Percentiles rank a stretch among this genome's conserved stretches.
These are phyloP conservation scores for Colletotrichum tropicale DNA, from an alignment of 2,329 filamentous ascomycete species.

Conservation along the genomic window DNA sequence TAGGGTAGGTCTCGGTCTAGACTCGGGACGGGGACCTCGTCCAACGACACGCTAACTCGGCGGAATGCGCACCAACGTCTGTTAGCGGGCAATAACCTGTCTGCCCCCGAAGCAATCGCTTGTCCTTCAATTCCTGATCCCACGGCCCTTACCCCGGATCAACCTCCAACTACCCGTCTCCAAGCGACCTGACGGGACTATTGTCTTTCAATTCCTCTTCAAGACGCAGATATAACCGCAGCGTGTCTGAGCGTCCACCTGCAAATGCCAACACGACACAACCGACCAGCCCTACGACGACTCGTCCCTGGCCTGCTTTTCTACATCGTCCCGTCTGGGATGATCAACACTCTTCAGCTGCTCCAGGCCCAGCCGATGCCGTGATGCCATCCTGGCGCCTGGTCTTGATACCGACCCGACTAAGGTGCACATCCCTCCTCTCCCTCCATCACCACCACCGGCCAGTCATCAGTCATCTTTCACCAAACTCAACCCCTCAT, in stretches of 20 bases:
- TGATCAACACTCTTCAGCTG: background rate
- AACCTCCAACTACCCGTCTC: background rate
- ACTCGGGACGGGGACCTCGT: background rate
- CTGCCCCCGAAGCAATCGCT: background rate
- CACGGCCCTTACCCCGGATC: background rate
- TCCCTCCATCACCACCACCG: background rate
- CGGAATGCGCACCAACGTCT: background rate
- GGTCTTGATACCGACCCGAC: background rate
- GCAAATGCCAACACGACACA: background rate
- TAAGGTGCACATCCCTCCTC: background rate
- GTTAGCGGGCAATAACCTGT: background rate
- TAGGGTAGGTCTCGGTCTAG: background rate
- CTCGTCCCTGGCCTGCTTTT: background rate
- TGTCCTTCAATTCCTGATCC: background rate
- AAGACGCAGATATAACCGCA: background rate
- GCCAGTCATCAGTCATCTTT: background rate
- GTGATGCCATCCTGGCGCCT: background rate
- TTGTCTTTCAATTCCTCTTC: background rate
- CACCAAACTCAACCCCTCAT: background rate
- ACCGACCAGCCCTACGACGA: background rate
- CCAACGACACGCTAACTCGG: background rate
- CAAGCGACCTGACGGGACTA: background rate
- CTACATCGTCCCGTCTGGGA: background rate
- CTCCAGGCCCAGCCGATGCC: background rate
- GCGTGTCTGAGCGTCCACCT: background rate